Conservation (phyloP, 2,329 filamentous ascomycete genomes). For the Xylaria hypoxylon region DNA sequence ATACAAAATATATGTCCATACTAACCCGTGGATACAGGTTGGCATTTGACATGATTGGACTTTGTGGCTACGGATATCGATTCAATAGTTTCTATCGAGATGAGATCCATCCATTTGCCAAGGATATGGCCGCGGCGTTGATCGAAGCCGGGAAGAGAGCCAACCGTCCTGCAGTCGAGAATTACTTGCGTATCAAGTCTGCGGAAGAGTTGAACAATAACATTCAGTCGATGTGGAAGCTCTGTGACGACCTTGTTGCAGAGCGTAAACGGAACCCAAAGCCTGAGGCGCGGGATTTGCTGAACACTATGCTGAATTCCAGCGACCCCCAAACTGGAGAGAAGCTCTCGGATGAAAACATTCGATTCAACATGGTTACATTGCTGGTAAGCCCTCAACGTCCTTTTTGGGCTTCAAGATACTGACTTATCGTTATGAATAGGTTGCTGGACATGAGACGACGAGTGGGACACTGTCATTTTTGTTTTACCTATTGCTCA, state of each 20-base stretch:
- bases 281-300: constrained; percentile 29
- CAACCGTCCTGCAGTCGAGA: constrained; percentile 28
- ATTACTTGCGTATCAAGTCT: constrained; percentile 18
- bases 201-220: constrained; percentile 30
- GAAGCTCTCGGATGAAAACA: constrained; percentile 31
- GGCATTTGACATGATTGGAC: constrained; percentile 34
- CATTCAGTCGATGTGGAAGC: constrained; percentile 31
- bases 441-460: constrained; percentile 62
- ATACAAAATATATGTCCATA: not conserved
- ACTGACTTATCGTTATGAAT: not conserved
- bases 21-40: constrained; percentile 31
- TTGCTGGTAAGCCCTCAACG: constrained; percentile 31
- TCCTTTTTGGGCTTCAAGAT: not conserved
- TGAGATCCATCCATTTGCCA: constrained; percentile 34
- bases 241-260: constrained; percentile 34
- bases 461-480: constrained; percentile 62
- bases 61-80: constrained; percentile 33
- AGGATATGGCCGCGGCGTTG: constrained; percentile 24
- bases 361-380: constrained; percentile 36
- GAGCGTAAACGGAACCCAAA: constrained; percentile 35
- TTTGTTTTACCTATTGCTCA: constrained; percentile 62
- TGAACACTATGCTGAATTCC: constrained; percentile 33
- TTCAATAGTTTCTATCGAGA: constrained; percentile 38
- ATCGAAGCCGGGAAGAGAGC: constrained; percentile 34
- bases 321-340: constrained; percentile 33